phyloP scores from a whole-genome alignment of 2,329 filamentous ascomycete species.

The Trichoderma cornu-damae region DNA sequence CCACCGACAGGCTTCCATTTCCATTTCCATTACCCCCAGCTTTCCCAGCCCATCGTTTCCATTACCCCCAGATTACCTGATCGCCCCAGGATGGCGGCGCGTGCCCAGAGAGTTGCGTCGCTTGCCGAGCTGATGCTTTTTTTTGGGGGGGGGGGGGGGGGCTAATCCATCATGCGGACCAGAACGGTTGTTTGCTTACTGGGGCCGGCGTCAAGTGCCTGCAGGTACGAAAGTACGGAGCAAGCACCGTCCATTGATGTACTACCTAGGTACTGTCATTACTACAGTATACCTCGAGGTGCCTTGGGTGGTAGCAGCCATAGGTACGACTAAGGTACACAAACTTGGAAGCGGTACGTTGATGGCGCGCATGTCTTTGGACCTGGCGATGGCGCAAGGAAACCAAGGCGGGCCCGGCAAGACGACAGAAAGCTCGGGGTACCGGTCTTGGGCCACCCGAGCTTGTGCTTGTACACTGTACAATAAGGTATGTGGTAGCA shows the following conservation, averaged over 20 bases:
- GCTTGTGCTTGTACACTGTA: too few species aligned
- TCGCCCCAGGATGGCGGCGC: slow-evolving; percentile 20
- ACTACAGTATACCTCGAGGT: too few species aligned
- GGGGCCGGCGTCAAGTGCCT: not conserved
- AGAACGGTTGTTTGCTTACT: slow-evolving; percentile 11
- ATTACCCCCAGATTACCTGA: slow-evolving; percentile 39
- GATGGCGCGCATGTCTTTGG: not conserved
- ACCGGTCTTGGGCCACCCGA: too few species aligned
- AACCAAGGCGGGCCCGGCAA: not conserved
- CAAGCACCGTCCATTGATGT: not conserved
- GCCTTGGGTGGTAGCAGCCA: too few species aligned
- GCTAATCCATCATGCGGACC: too few species aligned
- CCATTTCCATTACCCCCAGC: slow-evolving; percentile 37
- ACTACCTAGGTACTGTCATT: too few species aligned
- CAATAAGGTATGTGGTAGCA: too few species aligned
- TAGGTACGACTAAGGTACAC: not conserved
- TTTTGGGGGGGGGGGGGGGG: too few species aligned
- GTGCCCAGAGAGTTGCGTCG: not conserved
- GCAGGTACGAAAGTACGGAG: not conserved
- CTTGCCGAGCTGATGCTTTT: not conserved
- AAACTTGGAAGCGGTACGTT: too few species aligned
- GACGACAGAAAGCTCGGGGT: too few species aligned
- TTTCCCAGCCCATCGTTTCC: slow-evolving; percentile 30
- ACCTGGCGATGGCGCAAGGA: slow-evolving; percentile 5
- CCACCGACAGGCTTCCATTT: slow-evolving; percentile 24